Conservation (phyloP, 1,284 basidiomycete species). For the Ustilago curta region DNA sequence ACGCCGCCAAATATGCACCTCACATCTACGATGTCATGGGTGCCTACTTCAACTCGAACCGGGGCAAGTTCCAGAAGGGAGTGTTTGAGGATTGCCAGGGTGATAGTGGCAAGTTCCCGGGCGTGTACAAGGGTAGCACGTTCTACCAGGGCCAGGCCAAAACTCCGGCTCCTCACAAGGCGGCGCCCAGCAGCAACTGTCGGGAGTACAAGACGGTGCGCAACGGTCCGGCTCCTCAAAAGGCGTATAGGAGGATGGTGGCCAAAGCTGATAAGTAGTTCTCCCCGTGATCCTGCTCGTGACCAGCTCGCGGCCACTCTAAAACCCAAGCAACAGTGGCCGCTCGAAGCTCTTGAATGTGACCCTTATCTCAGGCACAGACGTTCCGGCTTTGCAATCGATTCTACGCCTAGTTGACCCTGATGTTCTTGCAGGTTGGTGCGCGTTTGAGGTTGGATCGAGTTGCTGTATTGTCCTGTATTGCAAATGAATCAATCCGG, state of each 20-base stretch:
- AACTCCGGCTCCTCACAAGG: constrained; percentile 39
- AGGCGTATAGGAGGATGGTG: constrained; percentile 38
- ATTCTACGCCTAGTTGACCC: background rate
- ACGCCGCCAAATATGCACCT: constrained; percentile 47
- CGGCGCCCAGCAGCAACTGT: constrained; percentile 41
- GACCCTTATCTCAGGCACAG: background rate
- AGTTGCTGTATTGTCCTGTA: background rate
- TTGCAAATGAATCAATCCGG: background rate
- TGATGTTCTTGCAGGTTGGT: background rate
- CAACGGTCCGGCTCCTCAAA: constrained; percentile 27
- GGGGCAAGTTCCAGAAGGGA: constrained; percentile 45
- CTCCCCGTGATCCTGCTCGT: background rate
- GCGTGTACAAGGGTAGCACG: constrained; percentile 37
- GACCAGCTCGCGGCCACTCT: constrained; percentile 21
- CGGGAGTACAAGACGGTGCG: constrained; percentile 24
- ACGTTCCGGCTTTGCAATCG: background rate
- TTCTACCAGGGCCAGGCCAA: constrained; percentile 49
- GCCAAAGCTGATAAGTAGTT: constrained; percentile 23
- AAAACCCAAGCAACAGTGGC: background rate
- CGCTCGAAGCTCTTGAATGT: constrained; percentile 20
- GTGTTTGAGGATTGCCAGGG: constrained; percentile 53
- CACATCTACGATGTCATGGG: constrained; percentile 61
- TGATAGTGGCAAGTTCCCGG: constrained; percentile 41
- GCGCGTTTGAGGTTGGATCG: background rate
- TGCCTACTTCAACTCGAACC: constrained; percentile 35